Base-by-base conservation (phyloP, 148 eudicot genomes). In the Camellia granthamiana region DNA sequence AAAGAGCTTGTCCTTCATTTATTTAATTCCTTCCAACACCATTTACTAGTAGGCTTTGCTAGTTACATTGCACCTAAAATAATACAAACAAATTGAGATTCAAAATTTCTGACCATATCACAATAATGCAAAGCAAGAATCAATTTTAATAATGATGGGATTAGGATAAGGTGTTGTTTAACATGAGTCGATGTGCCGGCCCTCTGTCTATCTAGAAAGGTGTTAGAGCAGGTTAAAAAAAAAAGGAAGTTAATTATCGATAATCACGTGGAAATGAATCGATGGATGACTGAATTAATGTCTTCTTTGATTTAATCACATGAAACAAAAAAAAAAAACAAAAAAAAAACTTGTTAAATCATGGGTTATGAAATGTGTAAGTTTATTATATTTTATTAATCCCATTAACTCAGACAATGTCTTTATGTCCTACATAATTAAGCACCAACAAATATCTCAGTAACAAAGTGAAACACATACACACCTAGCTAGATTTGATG, bases 51-150 rank as follows among this genome's bases (percentile, higher is more conserved):
- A 49, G 52, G 5, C 0, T 69, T 16, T 6, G 18, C 9, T 42
- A 69, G 46, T 44, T 46, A 69, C 44, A 69, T 52, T 7, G 52
- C 52, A 49, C 52, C 52, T 49, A 49, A 49, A 49, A 49, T 49
- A 30, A 30, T 30, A 30, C 38, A 30, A 30, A 49, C 52, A 49
- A 49, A 7, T 49, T 49, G 7, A 7, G 52, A 5, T 49, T 4
- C 6, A 49, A 49, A 49, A 49, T 49, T 49, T 49, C 52, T 58
- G 23, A 41, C 44, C 41, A 73, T 46, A 73, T 73, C 44, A 23
- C 62, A 73, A 74, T 74, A 74, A 74, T 74, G 65, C 77, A 55
- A 54, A 72, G n/a, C n/a, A 3, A 72, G 19, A 72, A 54, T 44
- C 13, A 44, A 9, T 13, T 55, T 73, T 54, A 73, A 51, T 54